phyloP scores from a whole-genome alignment of 2,329 filamentous ascomycete species.

The Nemania abortiva region DNA sequence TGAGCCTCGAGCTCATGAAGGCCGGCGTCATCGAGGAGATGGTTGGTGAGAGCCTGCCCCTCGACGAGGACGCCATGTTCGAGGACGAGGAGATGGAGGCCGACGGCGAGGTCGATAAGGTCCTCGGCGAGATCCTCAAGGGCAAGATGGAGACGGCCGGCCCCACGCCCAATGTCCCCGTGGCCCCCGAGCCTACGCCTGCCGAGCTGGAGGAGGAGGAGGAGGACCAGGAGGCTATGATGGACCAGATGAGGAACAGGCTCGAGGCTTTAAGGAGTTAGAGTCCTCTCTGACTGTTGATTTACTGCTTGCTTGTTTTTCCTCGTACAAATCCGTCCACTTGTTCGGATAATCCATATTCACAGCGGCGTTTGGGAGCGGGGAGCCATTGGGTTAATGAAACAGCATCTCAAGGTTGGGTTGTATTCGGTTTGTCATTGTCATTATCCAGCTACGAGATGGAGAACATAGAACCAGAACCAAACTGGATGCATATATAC shows the following conservation, averaged over 20 bases:
- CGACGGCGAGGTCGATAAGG: slow-evolving; percentile 88
- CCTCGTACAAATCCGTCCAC: slow-evolving; percentile 17
- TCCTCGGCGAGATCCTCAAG: slow-evolving; percentile 90
- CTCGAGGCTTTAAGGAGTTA: slow-evolving; percentile 91
- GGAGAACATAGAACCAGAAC: slow-evolving; percentile 23
- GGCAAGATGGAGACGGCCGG: slow-evolving; percentile 78
- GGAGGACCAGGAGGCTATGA: slow-evolving; percentile 87
- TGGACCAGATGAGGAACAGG: slow-evolving; percentile 93
- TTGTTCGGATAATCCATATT: slow-evolving; percentile 21
- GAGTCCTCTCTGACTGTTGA: not conserved
- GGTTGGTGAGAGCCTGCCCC: slow-evolving; percentile 87
- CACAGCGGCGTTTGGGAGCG: slow-evolving; percentile 42
- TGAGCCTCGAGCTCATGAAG: slow-evolving; percentile 89
- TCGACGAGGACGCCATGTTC: slow-evolving; percentile 76
- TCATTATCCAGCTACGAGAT: slow-evolving; percentile 21
- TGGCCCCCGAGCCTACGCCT: slow-evolving; percentile 64
- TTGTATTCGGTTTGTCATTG: slow-evolving; percentile 23
- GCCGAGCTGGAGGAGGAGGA: slow-evolving; percentile 73
- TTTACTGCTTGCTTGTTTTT: not conserved
- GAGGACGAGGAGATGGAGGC: slow-evolving; percentile 81
- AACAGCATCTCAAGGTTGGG: slow-evolving; percentile 29
- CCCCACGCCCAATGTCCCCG: slow-evolving; percentile 67
- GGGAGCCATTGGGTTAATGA: slow-evolving; percentile 34
- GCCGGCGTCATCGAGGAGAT: slow-evolving; percentile 99
- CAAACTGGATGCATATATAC: slow-evolving; percentile 31